Conservation (phyloP, 2,329 filamentous ascomycete species). For the Colletotrichum higginsianum region DNA sequence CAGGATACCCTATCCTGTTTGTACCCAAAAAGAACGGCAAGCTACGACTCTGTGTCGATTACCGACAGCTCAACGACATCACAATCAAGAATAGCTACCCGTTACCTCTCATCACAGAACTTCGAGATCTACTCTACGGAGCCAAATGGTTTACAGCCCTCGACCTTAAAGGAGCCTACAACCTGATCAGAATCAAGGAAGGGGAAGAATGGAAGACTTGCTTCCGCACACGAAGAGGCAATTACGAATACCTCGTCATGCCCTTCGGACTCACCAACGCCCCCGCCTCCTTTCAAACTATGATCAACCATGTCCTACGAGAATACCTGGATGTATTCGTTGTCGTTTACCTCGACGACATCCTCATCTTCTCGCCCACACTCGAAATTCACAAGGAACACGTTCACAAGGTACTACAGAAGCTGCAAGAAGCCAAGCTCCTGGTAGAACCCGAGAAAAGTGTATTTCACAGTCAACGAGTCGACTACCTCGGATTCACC, state of each 20-base stretch:
- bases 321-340: background rate
- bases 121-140: background rate
- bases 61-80: background rate
- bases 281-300: background rate
- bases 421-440: background rate
- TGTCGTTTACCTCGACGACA: background rate
- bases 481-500: background rate
- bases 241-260: background rate
- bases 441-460: no score
- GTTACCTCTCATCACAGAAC: background rate
- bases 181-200: background rate
- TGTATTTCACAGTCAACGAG: background rate
- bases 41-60: no score
- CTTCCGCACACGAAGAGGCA: background rate
- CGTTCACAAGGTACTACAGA: background rate
- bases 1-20: no score
- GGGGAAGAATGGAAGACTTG: background rate
- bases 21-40: no score
- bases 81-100: background rate
- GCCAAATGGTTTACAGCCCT: background rate
- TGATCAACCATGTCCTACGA: background rate
- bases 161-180: background rate
- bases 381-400: background rate
- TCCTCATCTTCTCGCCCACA: background rate
- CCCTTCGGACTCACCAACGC: background rate